These are phyloP conservation scores for Tolypocladium tundrense DNA, from an alignment of 2,329 filamentous ascomycete genomes.

Conservation along the genomic window DNA sequence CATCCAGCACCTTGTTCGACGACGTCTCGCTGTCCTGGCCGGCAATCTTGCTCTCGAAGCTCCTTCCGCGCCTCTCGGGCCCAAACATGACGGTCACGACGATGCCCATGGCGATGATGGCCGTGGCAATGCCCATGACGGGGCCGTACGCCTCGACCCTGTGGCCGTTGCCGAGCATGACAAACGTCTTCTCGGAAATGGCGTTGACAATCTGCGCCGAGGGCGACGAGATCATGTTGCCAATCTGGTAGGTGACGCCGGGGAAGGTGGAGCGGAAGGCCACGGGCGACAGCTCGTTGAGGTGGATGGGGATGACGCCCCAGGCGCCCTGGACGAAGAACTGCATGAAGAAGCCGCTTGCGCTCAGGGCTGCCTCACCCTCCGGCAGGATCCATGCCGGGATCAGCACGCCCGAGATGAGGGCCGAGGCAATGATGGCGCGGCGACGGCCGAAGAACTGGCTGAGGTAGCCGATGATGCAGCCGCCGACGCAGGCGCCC, in stretches of 20 bases:
- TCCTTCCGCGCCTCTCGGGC: conserved; percentile 61
- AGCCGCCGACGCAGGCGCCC: conserved; percentile 65
- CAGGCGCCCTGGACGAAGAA: conserved; percentile 58
- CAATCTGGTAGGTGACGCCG: conserved; percentile 63
- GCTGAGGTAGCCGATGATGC: conserved; percentile 62
- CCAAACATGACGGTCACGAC: conserved; percentile 57
- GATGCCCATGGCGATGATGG: conserved; percentile 65
- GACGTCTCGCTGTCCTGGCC: conserved; percentile 18
- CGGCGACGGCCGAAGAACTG: conserved; percentile 67
- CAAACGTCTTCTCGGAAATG: conserved; percentile 51
- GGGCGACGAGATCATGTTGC: conserved; percentile 64
- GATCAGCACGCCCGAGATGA: conserved; percentile 52
- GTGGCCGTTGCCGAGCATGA: conserved; percentile 44
- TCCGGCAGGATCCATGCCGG: conserved; percentile 61
- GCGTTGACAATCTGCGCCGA: conserved; percentile 71
- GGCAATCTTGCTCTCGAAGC: conserved; percentile 51
- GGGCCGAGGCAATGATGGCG: conserved; percentile 50
- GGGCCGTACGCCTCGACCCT: conserved; percentile 61
- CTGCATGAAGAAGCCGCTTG: conserved; percentile 58
- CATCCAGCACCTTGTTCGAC: conserved; percentile 17
- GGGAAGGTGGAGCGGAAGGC: conserved; percentile 63
- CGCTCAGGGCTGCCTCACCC: conserved; percentile 49
- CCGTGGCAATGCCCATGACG: conserved; percentile 65
- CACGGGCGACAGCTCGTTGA: conserved; percentile 62
- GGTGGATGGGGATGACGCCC: conserved; percentile 61